Evolutionary conservation across 169 alveolate species (phyloP), one percentile per base, ranked within the genome.

Genomic region (Hepatocystis sp.): DNA sequence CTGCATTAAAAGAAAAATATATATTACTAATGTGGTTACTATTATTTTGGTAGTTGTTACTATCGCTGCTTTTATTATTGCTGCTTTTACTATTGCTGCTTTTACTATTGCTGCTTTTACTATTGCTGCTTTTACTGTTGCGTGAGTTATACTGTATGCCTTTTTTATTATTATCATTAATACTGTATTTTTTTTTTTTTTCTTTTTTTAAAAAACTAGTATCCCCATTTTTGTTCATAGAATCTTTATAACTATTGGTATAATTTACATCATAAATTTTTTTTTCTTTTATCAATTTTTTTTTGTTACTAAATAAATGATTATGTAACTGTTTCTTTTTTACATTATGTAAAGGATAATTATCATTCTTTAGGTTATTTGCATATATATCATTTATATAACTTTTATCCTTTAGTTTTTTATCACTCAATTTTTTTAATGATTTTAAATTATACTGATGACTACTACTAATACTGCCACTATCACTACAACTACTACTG

Each of bases 1-100:
- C 86, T 71, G 86, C 39, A 61, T 71, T 32, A 61, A 58, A 61
- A 51, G 86, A 32, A 71, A 71, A 61, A 71, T 23, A 23, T 34
- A 25, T 47, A 25, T 49, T 71, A 56, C 49, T n/a, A n/a, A n/a
- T n/a, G n/a, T n/a, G n/a, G n/a, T n/a, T n/a, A n/a, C n/a, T n/a
- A n/a, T n/a, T n/a, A n/a, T n/a, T n/a, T n/a, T n/a, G n/a, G n/a
- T n/a, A n/a, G n/a, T n/a, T n/a, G n/a, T n/a, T n/a, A n/a, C n/a
- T n/a, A n/a, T n/a, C n/a, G n/a, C n/a, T n/a, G n/a, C n/a, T n/a
- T n/a, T n/a, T n/a, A n/a, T n/a, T n/a, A n/a, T n/a, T n/a, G n/a
- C n/a, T n/a, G n/a, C n/a, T n/a, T n/a, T n/a, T n/a, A n/a, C n/a
- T n/a, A n/a, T n/a, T n/a, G n/a, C n/a, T n/a, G n/a, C n/a, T n/a